Base-by-base conservation (phyloP, 2,329 filamentous ascomycete species). In the Coleophoma crateriformis region DNA sequence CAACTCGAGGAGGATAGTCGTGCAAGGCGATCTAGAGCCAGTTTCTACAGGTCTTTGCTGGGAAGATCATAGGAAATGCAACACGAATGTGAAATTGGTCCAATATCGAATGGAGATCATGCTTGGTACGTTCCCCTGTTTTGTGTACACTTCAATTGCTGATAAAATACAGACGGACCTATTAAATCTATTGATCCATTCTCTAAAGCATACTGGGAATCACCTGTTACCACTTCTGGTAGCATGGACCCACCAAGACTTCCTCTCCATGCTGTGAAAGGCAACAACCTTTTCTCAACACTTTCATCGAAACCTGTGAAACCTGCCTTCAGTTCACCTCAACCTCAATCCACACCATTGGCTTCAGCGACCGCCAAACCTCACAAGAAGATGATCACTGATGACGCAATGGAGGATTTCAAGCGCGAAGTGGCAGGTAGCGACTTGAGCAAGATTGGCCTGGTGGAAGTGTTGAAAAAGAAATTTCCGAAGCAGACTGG, bases 31-130 rank as follows among this genome's bases (percentile, higher is more conserved):
- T 56, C 76, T 95, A 61, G 81, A 91, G 61, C 89, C 90, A 0
- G 73, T 87, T 39, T 87, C 79, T 63, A 89, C 84, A 3, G 94
- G 92, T 0, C 71, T 97, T 10, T 94, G 87, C 64, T 99, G 90
- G 80, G 88, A 95, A 62, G 78, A 86, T 61, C 65, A 60, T 35
- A 64, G 70, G 54, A 70, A 73, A 45, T 67, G 69, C 55, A 75
- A 64, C 61, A 74, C 67, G 56, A 75, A 67, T 59, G 69, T 73
- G 2, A 76, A 76, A 35, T 66, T 79, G 54, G 69, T 81, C 51
- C 73, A 77, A 7, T 88, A 86, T 67, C 81, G 77, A 55, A 84
- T 96, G 71, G 87, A 92, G 60, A 78, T 90, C 53, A 79, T 95
- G 38, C 51, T 64, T 37, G 27, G 41, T 41, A 7, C 33, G 17